Evolutionary conservation across 768 basidiomycete species (phyloP).

Genomic region (Porpolomopsis calyptriformis): DNA sequence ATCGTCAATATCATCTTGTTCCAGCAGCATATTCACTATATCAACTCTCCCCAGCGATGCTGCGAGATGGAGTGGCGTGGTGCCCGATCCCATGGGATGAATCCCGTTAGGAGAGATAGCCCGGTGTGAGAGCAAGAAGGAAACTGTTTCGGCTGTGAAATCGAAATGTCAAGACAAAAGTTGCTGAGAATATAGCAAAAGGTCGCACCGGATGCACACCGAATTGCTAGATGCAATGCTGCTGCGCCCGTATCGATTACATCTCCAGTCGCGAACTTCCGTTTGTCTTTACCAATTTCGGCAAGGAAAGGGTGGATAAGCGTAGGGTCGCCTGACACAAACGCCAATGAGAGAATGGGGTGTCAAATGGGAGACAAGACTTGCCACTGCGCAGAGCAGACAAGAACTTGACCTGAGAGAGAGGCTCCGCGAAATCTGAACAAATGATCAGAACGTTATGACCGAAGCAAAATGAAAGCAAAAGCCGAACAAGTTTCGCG

Average conservation of each 20-base stretch:
- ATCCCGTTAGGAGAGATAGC: constrained; percentile 72
- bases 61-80: constrained; percentile 58
- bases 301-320: constrained; percentile 74
- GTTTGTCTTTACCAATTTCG: constrained; percentile 60
- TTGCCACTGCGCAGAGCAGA: constrained; percentile 52
- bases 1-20: constrained; percentile 75
- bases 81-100: constrained; percentile 64
- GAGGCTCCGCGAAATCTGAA: constrained; percentile 25
- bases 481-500: too few species aligned
- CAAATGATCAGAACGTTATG: too few species aligned
- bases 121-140: constrained; percentile 57
- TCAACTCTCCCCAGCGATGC: constrained; percentile 65
- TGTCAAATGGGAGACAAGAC: constrained; percentile 11
- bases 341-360: neutral
- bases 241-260: constrained; percentile 55
- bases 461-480: too few species aligned
- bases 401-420: constrained; percentile 57
- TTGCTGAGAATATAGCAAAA: neutral
- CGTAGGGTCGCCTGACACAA: constrained; percentile 56
- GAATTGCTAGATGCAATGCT: constrained; percentile 72
- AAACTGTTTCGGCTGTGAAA: constrained; percentile 51
- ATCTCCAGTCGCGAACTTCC: constrained; percentile 35
- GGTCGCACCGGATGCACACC: constrained; percentile 63
- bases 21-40: constrained; percentile 64
- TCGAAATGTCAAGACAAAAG: constrained; percentile 3